phyloP scores from a whole-genome alignment of 768 basidiomycete genomes.

The Naganishia kalamii region DNA sequence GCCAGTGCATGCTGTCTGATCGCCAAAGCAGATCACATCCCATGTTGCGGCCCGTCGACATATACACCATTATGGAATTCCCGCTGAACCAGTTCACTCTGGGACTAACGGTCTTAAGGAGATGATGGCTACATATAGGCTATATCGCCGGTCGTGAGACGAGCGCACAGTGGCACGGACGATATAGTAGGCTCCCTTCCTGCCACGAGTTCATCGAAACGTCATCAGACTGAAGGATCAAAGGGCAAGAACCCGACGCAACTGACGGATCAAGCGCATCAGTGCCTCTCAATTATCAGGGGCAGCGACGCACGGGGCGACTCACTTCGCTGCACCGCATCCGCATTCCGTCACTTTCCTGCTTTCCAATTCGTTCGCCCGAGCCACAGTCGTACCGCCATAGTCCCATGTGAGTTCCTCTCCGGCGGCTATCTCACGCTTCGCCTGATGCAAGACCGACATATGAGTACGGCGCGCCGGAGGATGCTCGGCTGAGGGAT shows the following conservation, averaged over 20 bases:
- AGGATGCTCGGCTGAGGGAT: not conserved
- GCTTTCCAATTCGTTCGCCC: not conserved
- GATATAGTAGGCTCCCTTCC: not conserved
- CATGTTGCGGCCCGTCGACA: too few species aligned
- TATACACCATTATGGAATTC: too few species aligned
- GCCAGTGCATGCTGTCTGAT: too few species aligned
- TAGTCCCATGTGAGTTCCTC: conserved; percentile 47
- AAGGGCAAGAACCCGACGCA: not conserved
- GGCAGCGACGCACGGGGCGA: not conserved
- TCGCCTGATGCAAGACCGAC: conserved; percentile 26
- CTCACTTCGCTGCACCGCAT: not conserved
- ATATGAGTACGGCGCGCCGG: not conserved
- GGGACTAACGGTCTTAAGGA: too few species aligned
- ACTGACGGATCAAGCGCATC: not conserved
- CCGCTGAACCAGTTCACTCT: too few species aligned
- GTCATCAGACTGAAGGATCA: not conserved
- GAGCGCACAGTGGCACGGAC: not conserved
- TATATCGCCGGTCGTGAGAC: too few species aligned
- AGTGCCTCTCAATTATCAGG: not conserved
- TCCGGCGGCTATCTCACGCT: conserved; percentile 29
- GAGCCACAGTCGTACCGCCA: conserved; percentile 3
- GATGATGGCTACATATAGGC: too few species aligned
- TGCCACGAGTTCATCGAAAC: not conserved
- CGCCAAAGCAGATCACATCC: too few species aligned
- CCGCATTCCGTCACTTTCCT: not conserved